phyloP scores from a whole-genome alignment of 768 basidiomycete species.

The Rossbeevera mucosa region DNA sequence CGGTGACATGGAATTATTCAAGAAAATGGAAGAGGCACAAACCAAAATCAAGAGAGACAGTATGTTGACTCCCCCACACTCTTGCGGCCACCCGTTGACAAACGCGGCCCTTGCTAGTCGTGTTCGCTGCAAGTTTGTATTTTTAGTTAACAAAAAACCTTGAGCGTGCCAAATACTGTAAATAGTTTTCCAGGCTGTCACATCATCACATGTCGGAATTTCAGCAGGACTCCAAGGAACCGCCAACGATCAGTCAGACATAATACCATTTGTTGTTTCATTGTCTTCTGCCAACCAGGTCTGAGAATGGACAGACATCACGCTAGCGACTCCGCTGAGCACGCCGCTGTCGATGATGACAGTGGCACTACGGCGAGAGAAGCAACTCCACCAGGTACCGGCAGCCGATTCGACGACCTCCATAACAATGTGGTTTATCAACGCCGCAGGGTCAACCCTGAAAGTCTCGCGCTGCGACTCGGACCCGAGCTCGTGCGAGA shows the following conservation, averaged over 20 bases:
- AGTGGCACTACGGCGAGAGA: neutral
- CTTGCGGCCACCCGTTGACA: conserved; percentile 3
- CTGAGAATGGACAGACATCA: conserved; percentile 10
- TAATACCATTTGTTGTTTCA: neutral
- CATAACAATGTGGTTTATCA: conserved; percentile 21
- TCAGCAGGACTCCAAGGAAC: conserved; percentile 20
- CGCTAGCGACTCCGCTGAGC: conserved; percentile 1
- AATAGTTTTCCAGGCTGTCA: neutral
- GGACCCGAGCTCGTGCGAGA: conserved; percentile 65
- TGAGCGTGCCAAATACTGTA: neutral
- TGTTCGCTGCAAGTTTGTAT: conserved; percentile 85
- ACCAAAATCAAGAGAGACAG: conserved; percentile 93
- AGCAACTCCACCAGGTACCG: conserved; percentile 15
- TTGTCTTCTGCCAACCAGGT: neutral
- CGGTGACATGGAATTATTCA: conserved; percentile 91
- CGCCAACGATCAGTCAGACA: conserved; percentile 6
- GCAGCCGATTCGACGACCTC: conserved; percentile 4
- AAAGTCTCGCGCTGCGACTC: conserved; percentile 61
- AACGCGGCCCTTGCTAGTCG: conserved; percentile 47
- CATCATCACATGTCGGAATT: conserved; percentile 10
- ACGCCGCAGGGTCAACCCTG: conserved; percentile 57
- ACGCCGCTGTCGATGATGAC: neutral
- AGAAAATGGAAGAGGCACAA: conserved; percentile 97
- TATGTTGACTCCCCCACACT: conserved; percentile 41
- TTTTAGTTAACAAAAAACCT: conserved; percentile 47